Conservation (phyloP, 345 rosid genomes). For the Hibiscus trionum region DNA sequence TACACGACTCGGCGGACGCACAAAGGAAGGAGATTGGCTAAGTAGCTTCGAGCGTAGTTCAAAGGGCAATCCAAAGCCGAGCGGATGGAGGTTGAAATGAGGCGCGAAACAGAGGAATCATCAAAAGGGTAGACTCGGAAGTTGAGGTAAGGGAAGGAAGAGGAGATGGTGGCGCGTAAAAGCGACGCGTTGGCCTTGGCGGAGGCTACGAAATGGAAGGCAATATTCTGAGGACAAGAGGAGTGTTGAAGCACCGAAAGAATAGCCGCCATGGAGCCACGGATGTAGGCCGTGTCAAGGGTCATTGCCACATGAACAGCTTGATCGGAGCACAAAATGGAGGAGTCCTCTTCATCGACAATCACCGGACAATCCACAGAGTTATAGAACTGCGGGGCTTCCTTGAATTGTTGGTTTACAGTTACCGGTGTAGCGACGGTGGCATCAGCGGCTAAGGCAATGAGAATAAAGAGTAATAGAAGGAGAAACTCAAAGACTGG, state of each 20-base stretch:
- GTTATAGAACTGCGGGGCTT: conserved; percentile 27
- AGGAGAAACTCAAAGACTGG: not conserved
- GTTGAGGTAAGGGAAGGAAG: not conserved
- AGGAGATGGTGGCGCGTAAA: not conserved
- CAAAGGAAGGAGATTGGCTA: conserved; percentile 35
- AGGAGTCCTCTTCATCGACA: not conserved
- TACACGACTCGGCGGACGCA: conserved; percentile 61
- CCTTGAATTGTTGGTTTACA: not conserved
- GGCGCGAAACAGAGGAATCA: not conserved
- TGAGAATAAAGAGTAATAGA: not conserved
- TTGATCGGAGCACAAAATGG: not conserved
- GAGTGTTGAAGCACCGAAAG: not conserved
- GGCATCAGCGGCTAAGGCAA: not conserved
- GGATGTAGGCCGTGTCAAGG: not conserved
- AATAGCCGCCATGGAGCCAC: not conserved
- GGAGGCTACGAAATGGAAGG: not conserved
- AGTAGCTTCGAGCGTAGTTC: conserved; percentile 61
- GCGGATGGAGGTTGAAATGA: not conserved
- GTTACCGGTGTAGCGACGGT: not conserved
- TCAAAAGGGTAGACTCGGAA: not conserved
- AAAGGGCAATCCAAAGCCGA: conserved; percentile 62
- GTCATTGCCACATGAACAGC: not conserved
- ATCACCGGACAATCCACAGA: not conserved
- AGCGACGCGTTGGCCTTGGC: not conserved
- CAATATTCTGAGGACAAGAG: not conserved